Percentiles rank a stretch among this genome's conserved stretches.
Conservation (phyloP, 164 flowering plant species). For the Piper betle region DNA sequence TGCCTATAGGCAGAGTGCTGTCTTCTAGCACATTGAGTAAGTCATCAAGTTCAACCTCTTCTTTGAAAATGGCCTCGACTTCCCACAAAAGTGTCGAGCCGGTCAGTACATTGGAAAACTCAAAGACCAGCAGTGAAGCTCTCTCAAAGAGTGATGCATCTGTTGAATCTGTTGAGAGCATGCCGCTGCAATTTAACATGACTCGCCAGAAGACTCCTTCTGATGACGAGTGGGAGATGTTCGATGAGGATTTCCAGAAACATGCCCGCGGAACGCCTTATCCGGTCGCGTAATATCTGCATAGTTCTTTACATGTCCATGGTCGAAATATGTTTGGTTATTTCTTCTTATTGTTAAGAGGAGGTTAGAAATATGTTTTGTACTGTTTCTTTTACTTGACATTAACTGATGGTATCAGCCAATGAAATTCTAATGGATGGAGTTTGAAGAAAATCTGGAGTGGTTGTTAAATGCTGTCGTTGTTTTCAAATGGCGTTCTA, state of each 20-base stretch:
- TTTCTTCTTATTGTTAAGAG: background rate
- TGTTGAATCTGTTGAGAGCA: background rate
- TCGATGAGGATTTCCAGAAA: constrained; percentile 2
- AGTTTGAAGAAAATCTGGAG: too few species aligned
- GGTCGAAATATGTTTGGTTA: background rate
- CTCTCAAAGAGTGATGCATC: constrained; percentile 13
- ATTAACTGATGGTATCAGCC: too few species aligned
- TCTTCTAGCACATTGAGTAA: constrained; percentile 53
- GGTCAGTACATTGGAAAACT: constrained; percentile 9
- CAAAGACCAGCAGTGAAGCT: constrained; percentile 11
- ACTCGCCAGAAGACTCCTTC: constrained; percentile 8
- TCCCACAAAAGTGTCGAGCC: constrained; percentile 15
- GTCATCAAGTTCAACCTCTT: constrained; percentile 45
- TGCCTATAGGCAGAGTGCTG: constrained; percentile 47
- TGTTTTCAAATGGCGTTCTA: too few species aligned
- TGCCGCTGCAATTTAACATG: constrained; percentile 6
- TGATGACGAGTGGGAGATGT: constrained; percentile 49
- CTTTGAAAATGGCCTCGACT: constrained; percentile 28
- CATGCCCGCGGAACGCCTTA: background rate
- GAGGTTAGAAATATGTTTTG: too few species aligned
- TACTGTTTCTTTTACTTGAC: too few species aligned
- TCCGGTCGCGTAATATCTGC: background rate
- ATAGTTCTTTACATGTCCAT: background rate
- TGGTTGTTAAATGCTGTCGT: too few species aligned
- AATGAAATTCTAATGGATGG: too few species aligned